Base-by-base conservation (phyloP, 306 rosid genomes). In the Ormosia emarginata region DNA sequence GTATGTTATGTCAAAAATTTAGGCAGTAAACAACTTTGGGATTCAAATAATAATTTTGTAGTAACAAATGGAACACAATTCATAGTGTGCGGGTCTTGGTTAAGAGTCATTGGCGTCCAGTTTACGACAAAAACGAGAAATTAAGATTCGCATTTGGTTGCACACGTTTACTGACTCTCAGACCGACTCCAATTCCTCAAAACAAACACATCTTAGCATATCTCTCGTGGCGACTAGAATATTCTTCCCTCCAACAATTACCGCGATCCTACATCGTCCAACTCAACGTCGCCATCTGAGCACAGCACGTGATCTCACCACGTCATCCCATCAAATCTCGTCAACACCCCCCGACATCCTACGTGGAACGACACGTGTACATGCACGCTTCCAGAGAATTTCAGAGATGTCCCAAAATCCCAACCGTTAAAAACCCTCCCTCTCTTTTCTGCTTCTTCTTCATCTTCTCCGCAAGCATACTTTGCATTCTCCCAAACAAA, bases 361-460 rank as follows among this genome's bases (percentile, higher is more conserved):
- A 84, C 86, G 88, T 90, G 97, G 86, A 17, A 0, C 0, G 14
- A 53, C 87, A 79, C 86, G 79, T 80, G 85, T 33, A 6, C 74
- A 3, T 0, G 8, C 40, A 10, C 30, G 56, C 39, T 85, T 85
- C 92, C 57, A 69, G 82, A 85, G 32, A 65, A 11, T 18, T 78
- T 40, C 29, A 36, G 80, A 69, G 15, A 29, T 14, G 8, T 53
- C 40, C 46, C 6, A 6, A 77, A 70, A 57, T 82, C 81, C 46
- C 32, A 81, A 18, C 86, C 91, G 81, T 75, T 68, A 67, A 74
- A 66, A 70, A 7, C 47, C 15, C 15, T 44, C 5, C 50, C 65
- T 8, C 40, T 62, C 17, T 30, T 6, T 4, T 30, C 14, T 2
- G n/a, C 15, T 13, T 5, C 30, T 37, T 41, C 44, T 18, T 40